A percentile compares a stretch with the other conserved stretches of the same genome.
phyloP scores from a whole-genome alignment of 1,284 basidiomycete genomes.

The Kwoniella shivajii region DNA sequence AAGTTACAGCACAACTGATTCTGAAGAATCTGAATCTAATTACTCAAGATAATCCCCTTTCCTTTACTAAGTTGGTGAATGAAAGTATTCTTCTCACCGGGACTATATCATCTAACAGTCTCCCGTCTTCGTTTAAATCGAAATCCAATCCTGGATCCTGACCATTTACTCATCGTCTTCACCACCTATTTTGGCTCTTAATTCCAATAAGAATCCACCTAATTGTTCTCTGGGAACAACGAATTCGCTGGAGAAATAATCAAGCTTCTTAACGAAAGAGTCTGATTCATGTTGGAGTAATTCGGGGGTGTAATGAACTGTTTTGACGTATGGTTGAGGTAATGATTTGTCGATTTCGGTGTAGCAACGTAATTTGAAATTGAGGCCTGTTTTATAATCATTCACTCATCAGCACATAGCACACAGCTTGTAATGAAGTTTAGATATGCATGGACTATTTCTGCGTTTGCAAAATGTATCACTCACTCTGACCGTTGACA shows the following conservation, averaged over 20 bases:
- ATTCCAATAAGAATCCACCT: slow-evolving; percentile 19
- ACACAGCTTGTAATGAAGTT: not conserved
- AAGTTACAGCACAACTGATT: too few relatives aligned
- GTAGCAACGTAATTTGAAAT: slow-evolving; percentile 48
- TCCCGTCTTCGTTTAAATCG: too few relatives aligned
- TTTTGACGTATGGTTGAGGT: slow-evolving; percentile 12
- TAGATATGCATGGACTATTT: too few relatives aligned
- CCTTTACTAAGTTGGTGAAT: too few relatives aligned
- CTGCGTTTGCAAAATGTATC: not conserved
- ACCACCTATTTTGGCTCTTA: slow-evolving; percentile 10
- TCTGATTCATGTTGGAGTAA: slow-evolving; percentile 16
- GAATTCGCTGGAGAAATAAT: slow-evolving; percentile 19
- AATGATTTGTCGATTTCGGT: slow-evolving; percentile 32
- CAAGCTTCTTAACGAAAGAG: slow-evolving; percentile 14
- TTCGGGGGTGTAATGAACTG: slow-evolving; percentile 21
- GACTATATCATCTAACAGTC: too few relatives aligned
- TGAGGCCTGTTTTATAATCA: slow-evolving; percentile 35
- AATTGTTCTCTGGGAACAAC: slow-evolving; percentile 18
- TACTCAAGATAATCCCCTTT: too few relatives aligned
- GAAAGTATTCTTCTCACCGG: too few relatives aligned
- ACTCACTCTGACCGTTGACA: slow-evolving; percentile 44
- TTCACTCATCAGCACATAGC: not conserved
- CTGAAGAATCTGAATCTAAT: too few relatives aligned
- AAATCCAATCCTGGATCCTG: too few relatives aligned
- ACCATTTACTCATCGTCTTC: slow-evolving; percentile 17